Evolutionary conservation across 2,329 filamentous ascomycete genomes (phyloP), one percentile per base, ranked within the genome.

Genomic region (Aspergillus piperis): DNA sequence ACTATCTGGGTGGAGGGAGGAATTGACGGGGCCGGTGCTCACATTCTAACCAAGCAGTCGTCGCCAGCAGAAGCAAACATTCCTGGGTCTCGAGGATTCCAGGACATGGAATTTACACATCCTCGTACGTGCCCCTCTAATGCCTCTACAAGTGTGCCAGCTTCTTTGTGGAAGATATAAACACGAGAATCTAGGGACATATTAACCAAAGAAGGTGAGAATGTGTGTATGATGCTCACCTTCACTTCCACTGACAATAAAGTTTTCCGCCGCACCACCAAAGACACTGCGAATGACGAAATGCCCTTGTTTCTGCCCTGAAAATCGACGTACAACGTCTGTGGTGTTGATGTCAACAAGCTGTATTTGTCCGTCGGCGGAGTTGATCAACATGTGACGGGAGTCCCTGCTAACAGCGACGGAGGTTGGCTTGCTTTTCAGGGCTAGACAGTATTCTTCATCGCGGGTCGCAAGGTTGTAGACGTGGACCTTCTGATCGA

Each of bases 61-160:
- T 99, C 95, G 17, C 94, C 93, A 60, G 91, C 94, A 11, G 92
- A 94, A 15, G 92, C 95, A 76, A 97, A 91, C 81, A 97, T 89
- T 62, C 86, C 86, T 1, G 91, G 88, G 71, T 97, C 86, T 10
- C 80, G 83, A 1, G 95, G 93, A 70, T 94, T 95, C 94, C 95
- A 99, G 21, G 89, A 84, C 39, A 96, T 90, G 7, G 91, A 86
- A 73, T 97, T 98, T 65, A 95, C 94, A 62, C 86, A 88, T 36
- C 92, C 89, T 11, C 85, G 83, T 6, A 81, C 79, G 52, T 98
- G 94, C 0, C 88, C 93, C 32, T 87, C 84, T 2, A 98, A 80
- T 51, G 86, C 88, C 70, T 92, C 90, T 5, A 99, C 86, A 0
- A 89, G 82, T 5, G 84, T 82, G 5, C 91, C 92, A 38, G 90